Base-by-base conservation (phyloP, 2,329 filamentous ascomycete genomes). In the Monilinia polystroma region DNA sequence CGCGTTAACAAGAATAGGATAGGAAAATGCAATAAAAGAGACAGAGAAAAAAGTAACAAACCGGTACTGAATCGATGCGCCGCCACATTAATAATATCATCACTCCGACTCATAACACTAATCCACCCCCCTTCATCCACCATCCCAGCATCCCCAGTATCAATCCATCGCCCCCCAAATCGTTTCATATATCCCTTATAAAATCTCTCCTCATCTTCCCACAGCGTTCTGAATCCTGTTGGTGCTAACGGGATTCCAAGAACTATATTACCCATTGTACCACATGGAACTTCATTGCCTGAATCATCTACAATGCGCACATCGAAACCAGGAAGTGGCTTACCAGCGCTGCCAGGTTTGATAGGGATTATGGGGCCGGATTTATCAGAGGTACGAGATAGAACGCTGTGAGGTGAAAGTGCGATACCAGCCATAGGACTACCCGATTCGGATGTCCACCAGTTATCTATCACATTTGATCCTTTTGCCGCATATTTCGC, bases 81-180 rank as follows among this genome's bases (percentile, higher is more conserved):
- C 52, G 93, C 93, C n/a, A 97, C 93, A 75, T 97, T 97, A 75
- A 97, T 93, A 68, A 97, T 90, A 77, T 97, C 93, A 79, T 97
- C 93, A 43, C 78, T 77, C 52, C 86, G 79, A 52, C 84, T 84
- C 86, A 88, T 87, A 71, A 89, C 85, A 70, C 85, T 83, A 52
- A 88, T 82, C 72, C 88, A 88, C 5, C 86, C 86, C 52, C 94
- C 88, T 18, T 84, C 77, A 75, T 97, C 93, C 67, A 97, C 87
- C 81, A 93, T 88, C 0, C 94, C 93, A 0, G 92, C 90, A 76
- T 98, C 93, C 2, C 93, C 94, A 0, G 93, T 97, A 75, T 98
- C 93, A 54, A 97, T 79, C 91, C 92, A 97, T 72, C 85, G 85
- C 0, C 92, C 92, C 7, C 85, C 74, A 75, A 97, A 98, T 18